phyloP scores from a whole-genome alignment of 495 filamentous ascomycete species.

The Amniculicola lignicola region DNA sequence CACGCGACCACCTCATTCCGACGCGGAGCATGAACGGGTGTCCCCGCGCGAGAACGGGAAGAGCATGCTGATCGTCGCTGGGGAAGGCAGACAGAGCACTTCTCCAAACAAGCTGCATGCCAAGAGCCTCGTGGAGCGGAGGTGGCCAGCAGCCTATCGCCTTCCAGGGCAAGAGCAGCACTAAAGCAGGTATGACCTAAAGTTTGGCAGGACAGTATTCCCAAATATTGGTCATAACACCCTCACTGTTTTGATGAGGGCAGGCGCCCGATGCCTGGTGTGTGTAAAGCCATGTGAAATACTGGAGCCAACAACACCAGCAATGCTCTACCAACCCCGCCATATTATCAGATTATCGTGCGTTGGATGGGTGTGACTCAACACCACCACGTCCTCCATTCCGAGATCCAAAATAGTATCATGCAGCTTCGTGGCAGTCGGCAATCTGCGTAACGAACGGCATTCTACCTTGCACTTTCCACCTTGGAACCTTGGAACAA shows the following conservation, averaged over 20 bases:
- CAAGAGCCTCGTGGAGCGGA: conserved; percentile 17
- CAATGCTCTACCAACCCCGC: conserved; percentile 10
- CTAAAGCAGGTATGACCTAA: background rate
- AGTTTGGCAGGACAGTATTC: conserved; percentile 15
- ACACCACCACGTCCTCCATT: background rate
- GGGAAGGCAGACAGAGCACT: background rate
- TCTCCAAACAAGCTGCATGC: conserved; percentile 11
- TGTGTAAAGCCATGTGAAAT: conserved; percentile 4
- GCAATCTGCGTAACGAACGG: background rate
- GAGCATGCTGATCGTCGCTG: background rate
- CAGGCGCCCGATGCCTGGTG: conserved; percentile 5
- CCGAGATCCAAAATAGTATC: background rate
- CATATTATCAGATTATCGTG: background rate
- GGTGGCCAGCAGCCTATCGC: conserved; percentile 6
- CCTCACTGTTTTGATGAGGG: conserved; percentile 3
- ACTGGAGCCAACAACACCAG: conserved; percentile 11
- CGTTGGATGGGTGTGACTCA: background rate
- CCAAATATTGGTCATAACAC: conserved; percentile 19
- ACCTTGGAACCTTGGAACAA: background rate
- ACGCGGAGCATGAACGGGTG: background rate
- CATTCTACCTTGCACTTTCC: background rate
- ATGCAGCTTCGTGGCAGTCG: background rate
- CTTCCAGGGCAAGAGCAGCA: background rate
- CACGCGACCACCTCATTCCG: conserved; percentile 26
- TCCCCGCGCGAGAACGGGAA: background rate